Conservation (phyloP, 805 yeast species). For the Metschnikowia shivogae region DNA sequence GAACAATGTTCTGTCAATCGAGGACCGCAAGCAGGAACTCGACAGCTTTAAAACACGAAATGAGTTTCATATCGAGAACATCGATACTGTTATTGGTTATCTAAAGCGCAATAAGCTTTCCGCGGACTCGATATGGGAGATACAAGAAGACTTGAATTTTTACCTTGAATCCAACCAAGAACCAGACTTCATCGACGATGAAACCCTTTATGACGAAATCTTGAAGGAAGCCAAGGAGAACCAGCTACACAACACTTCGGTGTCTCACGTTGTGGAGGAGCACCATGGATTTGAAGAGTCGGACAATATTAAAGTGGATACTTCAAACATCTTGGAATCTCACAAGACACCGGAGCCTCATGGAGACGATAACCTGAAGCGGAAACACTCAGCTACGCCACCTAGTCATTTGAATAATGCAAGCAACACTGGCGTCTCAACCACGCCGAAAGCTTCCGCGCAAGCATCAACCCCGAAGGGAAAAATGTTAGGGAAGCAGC, state of each 20-base stretch:
- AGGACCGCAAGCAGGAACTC: conserved; percentile 40
- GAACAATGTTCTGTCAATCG: conserved; percentile 32
- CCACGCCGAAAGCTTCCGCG: conserved; percentile 2
- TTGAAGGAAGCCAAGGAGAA: conserved; percentile 22
- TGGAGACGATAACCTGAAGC: neutral
- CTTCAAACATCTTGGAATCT: conserved; percentile 1
- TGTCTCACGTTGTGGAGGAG: conserved; percentile 6
- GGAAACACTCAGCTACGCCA: neutral
- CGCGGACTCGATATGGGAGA: conserved; percentile 22
- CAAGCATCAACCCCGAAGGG: conserved; percentile 13
- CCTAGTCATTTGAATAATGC: conserved; percentile 2
- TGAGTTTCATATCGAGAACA: conserved; percentile 36
- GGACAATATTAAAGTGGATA: neutral
- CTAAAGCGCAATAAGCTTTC: conserved; percentile 22
- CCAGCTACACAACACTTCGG: conserved; percentile 12
- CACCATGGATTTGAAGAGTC: neutral
- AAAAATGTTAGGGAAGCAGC: conserved; percentile 11
- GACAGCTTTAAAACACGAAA: conserved; percentile 28
- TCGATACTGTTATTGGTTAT: conserved; percentile 28
- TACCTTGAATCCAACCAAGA: conserved; percentile 38
- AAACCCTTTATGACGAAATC: conserved; percentile 41
- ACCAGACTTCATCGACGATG: conserved; percentile 35
- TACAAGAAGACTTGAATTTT: conserved; percentile 38
- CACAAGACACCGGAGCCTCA: conserved; percentile 5
- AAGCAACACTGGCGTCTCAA: conserved; percentile 1